Percentiles rank a stretch among this genome's conserved stretches.
Evolutionary conservation across 1,284 basidiomycete genomes (phyloP).

Genomic region (Cutaneotrichosporon cavernicola): DNA sequence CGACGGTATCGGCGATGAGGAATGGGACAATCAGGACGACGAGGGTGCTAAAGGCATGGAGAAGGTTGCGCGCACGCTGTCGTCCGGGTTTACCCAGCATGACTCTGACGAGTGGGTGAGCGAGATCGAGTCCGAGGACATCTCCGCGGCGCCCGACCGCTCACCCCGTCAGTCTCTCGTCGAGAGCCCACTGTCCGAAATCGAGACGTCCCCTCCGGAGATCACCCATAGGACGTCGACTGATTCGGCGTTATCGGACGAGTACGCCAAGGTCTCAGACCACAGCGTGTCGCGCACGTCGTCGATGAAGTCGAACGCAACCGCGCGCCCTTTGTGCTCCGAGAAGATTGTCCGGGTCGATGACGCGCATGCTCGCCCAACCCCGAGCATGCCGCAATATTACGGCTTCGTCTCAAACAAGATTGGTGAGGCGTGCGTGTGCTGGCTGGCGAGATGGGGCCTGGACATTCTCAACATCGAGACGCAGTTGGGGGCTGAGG

Average conservation of each 20-base stretch:
- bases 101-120: constrained; percentile 18
- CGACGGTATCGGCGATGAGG: constrained; percentile 61
- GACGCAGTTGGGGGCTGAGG: constrained; percentile 45
- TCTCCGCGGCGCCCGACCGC: not conserved
- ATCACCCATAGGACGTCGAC: constrained; percentile 13
- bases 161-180: not conserved
- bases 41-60: constrained; percentile 69
- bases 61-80: constrained; percentile 61
- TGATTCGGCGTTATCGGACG: constrained; percentile 20
- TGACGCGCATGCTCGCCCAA: constrained; percentile 10
- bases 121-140: constrained; percentile 13
- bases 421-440: constrained; percentile 83
- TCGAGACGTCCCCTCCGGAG: not conserved
- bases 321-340: constrained; percentile 11
- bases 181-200: not conserved
- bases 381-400: constrained; percentile 55
- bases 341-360: not conserved
- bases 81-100: constrained; percentile 11
- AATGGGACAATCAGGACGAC: constrained; percentile 56
- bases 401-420: constrained; percentile 83
- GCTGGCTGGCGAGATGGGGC: constrained; percentile 86
- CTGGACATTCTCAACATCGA: constrained; percentile 72
- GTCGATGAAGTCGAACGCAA: constrained; percentile 18
- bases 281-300: constrained; percentile 13
- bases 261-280: constrained; percentile 16